Evolutionary conservation across 495 filamentous ascomycete species (phyloP), one percentile per base, ranked within the genome.

Genomic region (Talaromyces proteolyticus): DNA sequence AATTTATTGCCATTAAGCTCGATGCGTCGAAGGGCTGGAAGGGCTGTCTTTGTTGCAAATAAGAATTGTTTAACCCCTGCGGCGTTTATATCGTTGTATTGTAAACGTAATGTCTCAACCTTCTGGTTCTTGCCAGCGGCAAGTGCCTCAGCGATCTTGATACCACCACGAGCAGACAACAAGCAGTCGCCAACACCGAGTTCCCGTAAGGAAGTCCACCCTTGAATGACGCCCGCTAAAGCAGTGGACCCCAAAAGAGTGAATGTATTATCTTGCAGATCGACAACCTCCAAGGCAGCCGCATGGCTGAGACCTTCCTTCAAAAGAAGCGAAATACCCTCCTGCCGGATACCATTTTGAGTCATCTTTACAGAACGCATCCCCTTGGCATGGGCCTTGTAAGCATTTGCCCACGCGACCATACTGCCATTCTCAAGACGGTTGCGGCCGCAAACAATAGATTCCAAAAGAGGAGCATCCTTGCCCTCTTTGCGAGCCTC

Each of bases 1-100:
- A 98, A 96, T 58, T 87, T 91, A 73, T 98, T 98, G 36, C 93
- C 93, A 64, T 98, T 97, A 52, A 98, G 72, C 64, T 98, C 93
- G 51, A 96, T 80, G 54, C 89, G 84, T 66, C 82, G 82, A 53
- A 96, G 68, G 20, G 74, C 73, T 0, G 85, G 87, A n/a, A 96
- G 72, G 0, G 65, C 66, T 14, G 74, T 71, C 62, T 82, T 78
- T 12, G 80, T 76, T 1, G 85, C 85, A 23, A 78, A 70, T 18
- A 82, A 74, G 43, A 98, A 70, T 4, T 75, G 77, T 63, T 86
- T 81, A 36, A 96, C 67, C 34, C 85, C 84, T 50, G 78, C 74
- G 0, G 83, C 67, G 41, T 85, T 87, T 58, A 98, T 91, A 51
- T 98, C 93, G 74, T 96, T 95, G 77, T 88, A 97, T 66, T 97